These are phyloP conservation scores for Tuber microsphaerosporum DNA, from an alignment of 495 filamentous ascomycete species.

Conservation along the genomic window DNA sequence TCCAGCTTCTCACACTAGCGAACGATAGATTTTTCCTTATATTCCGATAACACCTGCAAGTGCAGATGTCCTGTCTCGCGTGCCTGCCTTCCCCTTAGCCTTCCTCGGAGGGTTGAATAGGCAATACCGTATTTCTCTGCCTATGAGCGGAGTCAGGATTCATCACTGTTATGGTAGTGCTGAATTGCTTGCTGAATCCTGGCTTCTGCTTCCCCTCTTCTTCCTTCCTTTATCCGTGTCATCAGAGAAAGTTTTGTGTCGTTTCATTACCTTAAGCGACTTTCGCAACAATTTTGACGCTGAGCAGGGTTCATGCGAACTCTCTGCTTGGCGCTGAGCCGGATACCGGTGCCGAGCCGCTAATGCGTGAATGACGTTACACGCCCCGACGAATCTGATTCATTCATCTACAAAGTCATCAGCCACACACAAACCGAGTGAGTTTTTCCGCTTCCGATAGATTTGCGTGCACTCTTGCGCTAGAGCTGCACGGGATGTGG, in stretches of 20 bases:
- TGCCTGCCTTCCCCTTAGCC: not conserved
- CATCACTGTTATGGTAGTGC: not conserved
- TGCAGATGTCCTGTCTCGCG: not conserved
- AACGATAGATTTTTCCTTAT: not conserved
- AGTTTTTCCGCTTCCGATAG: too few relatives aligned
- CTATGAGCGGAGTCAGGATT: not conserved
- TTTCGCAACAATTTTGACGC: not conserved
- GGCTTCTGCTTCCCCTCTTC: not conserved
- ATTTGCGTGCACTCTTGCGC: too few relatives aligned
- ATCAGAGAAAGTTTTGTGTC: not conserved
- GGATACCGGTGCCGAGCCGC: not conserved
- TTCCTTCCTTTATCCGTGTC: not conserved
- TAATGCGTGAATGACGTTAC: too few relatives aligned
- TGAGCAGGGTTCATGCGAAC: not conserved
- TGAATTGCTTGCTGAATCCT: not conserved
- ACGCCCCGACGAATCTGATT: too few relatives aligned
- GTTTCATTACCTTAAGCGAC: not conserved
- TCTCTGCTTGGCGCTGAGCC: too few relatives aligned
- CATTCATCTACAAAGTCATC: too few relatives aligned
- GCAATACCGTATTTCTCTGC: not conserved
- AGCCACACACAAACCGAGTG: too few relatives aligned
- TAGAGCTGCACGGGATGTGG: too few relatives aligned
- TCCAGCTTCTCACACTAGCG: not conserved
- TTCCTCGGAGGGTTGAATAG: not conserved
- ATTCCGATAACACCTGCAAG: not conserved